Conservation (phyloP, 164 flowering plant genomes). For the Annona squamosa region DNA sequence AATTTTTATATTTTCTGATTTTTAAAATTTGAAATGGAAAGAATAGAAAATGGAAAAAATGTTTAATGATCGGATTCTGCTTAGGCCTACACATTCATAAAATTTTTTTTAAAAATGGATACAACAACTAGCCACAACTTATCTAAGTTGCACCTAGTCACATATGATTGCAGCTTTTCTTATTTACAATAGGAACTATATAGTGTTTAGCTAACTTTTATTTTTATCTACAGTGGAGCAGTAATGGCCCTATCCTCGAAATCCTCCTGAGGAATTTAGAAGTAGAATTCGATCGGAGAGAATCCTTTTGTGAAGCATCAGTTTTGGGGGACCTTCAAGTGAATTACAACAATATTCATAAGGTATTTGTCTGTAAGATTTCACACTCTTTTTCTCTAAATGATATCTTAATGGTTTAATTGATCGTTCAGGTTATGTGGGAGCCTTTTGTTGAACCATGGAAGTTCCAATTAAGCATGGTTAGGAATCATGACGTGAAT, state of each 20-base stretch:
- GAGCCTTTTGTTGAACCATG: constrained; percentile 97
- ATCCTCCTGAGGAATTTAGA: constrained; percentile 38
- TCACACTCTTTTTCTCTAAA: not conserved
- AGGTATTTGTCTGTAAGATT: constrained; percentile 33
- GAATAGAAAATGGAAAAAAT: no score
- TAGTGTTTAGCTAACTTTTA: constrained; percentile 1
- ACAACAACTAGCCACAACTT: no score
- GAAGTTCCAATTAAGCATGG: constrained; percentile 49
- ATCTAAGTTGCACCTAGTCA: no score
- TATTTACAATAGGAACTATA: no score
- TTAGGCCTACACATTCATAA: no score
- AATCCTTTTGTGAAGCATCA: constrained; percentile 28
- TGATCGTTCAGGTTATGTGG: constrained; percentile 63
- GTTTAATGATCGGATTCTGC: no score
- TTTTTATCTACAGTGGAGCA: constrained; percentile 45
- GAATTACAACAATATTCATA: constrained; percentile 79
- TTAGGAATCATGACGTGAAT: constrained; percentile 32
- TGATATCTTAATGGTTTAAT: constrained; percentile 9
- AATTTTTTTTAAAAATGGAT: no score
- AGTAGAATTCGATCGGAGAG: constrained; percentile 23
- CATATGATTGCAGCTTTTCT: no score
- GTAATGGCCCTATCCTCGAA: constrained; percentile 71
- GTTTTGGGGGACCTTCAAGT: constrained; percentile 49
- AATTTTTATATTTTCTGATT: no score
- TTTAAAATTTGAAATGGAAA: no score